Evolutionary conservation across 768 basidiomycete genomes (phyloP).

Genomic region (Imleria badia): DNA sequence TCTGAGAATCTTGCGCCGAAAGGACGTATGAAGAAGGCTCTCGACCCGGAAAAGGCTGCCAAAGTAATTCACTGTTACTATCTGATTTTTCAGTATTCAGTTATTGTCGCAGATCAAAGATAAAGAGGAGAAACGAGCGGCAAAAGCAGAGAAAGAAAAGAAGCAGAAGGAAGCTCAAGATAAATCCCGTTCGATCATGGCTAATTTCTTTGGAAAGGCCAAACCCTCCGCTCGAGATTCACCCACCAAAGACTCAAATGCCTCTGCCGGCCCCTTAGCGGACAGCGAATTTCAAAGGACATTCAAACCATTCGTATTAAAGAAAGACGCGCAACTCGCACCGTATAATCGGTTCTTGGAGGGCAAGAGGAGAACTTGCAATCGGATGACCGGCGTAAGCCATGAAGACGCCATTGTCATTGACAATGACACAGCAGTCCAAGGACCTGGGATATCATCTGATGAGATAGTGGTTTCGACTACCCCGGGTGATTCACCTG

Average conservation of each 20-base stretch:
- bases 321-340: conserved; percentile 72
- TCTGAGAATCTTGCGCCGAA: conserved; percentile 29
- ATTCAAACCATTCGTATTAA: conserved; percentile 79
- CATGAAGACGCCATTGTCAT: conserved; percentile 58
- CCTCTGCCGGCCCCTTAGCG: conserved; percentile 34
- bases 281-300: conserved; percentile 67
- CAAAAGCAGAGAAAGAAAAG: conserved; percentile 69
- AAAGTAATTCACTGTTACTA: conserved; percentile 21
- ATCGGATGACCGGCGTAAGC: conserved; percentile 20
- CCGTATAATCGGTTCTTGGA: conserved; percentile 68
- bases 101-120: conserved; percentile 57
- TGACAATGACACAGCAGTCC: conserved; percentile 39
- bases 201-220: conserved; percentile 73
- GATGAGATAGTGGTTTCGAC: not conserved
- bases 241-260: conserved; percentile 25
- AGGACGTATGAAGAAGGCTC: conserved; percentile 48
- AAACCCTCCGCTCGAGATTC: conserved; percentile 34
- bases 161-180: conserved; percentile 68
- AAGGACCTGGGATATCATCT: conserved; percentile 8
- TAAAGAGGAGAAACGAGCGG: conserved; percentile 62
- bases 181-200: conserved; percentile 75
- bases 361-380: conserved; percentile 25
- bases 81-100: conserved; percentile 5
- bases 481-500: not conserved
- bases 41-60: conserved; percentile 53